Percentiles rank a stretch among this genome's conserved stretches.
Evolutionary conservation across 768 basidiomycete species (phyloP).

Genomic region (Glaciozyma martinii): DNA sequence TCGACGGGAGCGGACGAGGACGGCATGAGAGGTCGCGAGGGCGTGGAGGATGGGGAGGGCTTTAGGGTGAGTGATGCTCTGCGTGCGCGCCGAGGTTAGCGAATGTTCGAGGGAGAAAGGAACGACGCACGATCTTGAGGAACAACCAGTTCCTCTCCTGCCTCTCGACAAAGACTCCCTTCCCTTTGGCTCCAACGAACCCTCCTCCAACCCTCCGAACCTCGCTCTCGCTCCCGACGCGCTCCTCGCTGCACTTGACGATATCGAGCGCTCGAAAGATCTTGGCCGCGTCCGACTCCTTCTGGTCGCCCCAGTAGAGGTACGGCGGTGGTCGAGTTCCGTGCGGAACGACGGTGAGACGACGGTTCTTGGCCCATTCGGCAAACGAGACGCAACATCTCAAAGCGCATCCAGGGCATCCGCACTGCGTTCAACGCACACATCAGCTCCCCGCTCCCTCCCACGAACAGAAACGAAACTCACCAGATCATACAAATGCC

Average conservation of each 20-base stretch:
- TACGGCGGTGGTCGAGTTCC: slow-evolving; percentile 29
- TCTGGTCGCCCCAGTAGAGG: slow-evolving; percentile 23
- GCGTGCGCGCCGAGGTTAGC: neutral
- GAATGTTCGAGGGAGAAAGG: neutral
- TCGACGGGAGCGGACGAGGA: slow-evolving; percentile 12
- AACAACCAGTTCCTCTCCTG: slow-evolving; percentile 29
- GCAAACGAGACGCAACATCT: slow-evolving; percentile 18
- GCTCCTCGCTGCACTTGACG: slow-evolving; percentile 26
- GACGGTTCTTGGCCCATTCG: slow-evolving; percentile 19
- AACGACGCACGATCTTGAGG: slow-evolving; percentile 21
- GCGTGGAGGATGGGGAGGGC: slow-evolving; percentile 12
- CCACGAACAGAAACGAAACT: neutral
- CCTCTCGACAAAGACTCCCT: slow-evolving; percentile 15
- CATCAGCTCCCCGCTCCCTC: neutral
- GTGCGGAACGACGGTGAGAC: slow-evolving; percentile 25
- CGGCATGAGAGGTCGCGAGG: slow-evolving; percentile 20
- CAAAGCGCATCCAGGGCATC: slow-evolving; percentile 27
- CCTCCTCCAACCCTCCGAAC: slow-evolving; percentile 10
- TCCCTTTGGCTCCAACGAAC: neutral
- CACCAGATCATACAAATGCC: slow-evolving; percentile 30
- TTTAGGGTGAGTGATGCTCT: slow-evolving; percentile 20
- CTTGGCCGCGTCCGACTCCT: slow-evolving; percentile 21
- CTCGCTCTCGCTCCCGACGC: slow-evolving; percentile 9
- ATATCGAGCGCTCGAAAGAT: slow-evolving; percentile 26
- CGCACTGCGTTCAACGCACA: slow-evolving; percentile 16